Percentiles rank a stretch among this genome's conserved stretches.
Conservation (phyloP, 192 early-diverging fungal species). For the Linnemannia elongata region DNA sequence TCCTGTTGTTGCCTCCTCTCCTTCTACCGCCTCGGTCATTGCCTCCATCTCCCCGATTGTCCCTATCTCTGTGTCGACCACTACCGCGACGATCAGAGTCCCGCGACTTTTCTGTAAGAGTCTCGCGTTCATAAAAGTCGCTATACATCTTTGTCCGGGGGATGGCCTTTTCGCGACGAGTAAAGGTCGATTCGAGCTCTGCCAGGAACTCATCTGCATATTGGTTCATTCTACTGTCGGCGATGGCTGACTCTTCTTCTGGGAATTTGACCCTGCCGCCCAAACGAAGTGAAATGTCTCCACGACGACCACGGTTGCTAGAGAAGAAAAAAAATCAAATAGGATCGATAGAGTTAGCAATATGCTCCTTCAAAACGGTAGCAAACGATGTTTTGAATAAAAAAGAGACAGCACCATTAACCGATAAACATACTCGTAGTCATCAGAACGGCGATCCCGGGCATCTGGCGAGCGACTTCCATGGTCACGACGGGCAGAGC, state of each 20-base stretch:
- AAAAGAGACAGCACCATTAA: background rate
- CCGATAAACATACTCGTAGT: slow-evolving; percentile 29
- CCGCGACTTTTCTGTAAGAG: slow-evolving; percentile 11
- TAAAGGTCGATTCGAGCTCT: slow-evolving; percentile 47
- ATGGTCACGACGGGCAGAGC: slow-evolving; percentile 12
- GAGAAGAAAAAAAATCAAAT: background rate
- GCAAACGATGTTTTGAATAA: background rate
- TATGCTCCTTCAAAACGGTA: too few relatives aligned
- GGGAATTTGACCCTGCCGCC: slow-evolving; percentile 34
- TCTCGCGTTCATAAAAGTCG: slow-evolving; percentile 50
- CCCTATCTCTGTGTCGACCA: background rate
- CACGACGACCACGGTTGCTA: slow-evolving; percentile 51
- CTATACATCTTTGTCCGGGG: slow-evolving; percentile 50
- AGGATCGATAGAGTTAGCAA: background rate
- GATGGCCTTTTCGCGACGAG: slow-evolving; percentile 37
- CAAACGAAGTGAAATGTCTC: slow-evolving; percentile 44
- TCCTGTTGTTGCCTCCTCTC: background rate
- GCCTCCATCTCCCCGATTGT: background rate
- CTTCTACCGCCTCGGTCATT: background rate
- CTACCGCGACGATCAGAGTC: slow-evolving; percentile 2
- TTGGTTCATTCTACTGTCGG: slow-evolving; percentile 21
- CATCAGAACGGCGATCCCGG: slow-evolving; percentile 13
- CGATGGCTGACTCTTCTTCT: background rate
- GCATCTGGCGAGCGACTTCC: slow-evolving; percentile 41
- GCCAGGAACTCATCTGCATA: slow-evolving; percentile 36